Percentiles rank a stretch among this genome's conserved stretches.
These are phyloP conservation scores for Tolypocladium capitatum DNA, from an alignment of 2,329 filamentous ascomycete species.

Conservation along the genomic window DNA sequence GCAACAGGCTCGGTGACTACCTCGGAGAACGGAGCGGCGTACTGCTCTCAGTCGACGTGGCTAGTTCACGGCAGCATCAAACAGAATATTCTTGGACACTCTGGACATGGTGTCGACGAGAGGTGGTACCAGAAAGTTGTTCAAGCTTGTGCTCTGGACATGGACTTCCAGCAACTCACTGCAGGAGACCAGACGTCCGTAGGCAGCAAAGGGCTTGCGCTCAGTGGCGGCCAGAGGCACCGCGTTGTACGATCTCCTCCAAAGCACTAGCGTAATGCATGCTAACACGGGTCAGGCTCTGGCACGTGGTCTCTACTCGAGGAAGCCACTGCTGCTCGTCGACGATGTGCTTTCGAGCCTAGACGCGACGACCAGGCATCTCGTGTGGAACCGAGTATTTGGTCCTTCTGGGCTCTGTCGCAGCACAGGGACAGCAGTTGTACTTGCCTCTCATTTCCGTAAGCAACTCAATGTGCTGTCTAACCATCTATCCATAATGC, in stretches of 20 bases:
- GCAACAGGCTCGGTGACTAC: neutral
- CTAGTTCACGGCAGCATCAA: constrained; percentile 5
- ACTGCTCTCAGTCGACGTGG: constrained; percentile 8
- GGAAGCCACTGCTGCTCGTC: neutral
- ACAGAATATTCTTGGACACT: constrained; percentile 6
- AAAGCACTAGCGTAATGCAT: neutral
- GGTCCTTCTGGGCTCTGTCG: neutral
- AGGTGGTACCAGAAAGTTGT: constrained; percentile 5
- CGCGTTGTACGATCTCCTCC: neutral
- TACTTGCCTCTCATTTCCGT: neutral
- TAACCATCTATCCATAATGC: neutral
- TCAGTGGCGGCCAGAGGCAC: neutral
- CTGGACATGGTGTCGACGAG: neutral
- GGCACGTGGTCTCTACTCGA: neutral
- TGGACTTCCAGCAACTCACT: constrained; percentile 4
- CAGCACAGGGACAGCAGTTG: neutral
- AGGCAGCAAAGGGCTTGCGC: neutral
- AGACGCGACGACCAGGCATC: neutral
- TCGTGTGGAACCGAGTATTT: neutral
- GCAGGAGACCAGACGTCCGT: constrained; percentile 2
- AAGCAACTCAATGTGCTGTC: neutral
- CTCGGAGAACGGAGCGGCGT: constrained; percentile 1
- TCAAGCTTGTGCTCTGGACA: constrained; percentile 4
- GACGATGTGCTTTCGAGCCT: neutral
- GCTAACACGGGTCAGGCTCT: neutral